A percentile compares a stretch with the other conserved stretches of the same genome.
phyloP scores from a whole-genome alignment of 805 yeast species.

The Suhomyces emberorum region DNA sequence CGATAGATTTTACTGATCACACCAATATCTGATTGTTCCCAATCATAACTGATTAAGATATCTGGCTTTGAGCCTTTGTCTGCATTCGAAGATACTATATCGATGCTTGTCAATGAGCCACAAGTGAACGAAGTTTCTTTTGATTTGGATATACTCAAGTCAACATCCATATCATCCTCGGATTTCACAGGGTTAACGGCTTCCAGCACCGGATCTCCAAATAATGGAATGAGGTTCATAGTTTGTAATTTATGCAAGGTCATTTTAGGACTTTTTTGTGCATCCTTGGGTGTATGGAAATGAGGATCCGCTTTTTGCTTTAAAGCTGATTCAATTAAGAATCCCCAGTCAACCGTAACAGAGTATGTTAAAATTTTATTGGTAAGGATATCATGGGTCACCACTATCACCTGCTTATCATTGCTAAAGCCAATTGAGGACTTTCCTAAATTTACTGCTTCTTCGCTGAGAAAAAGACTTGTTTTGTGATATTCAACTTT shows the following conservation, averaged over 20 bases:
- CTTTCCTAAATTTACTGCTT: slow-evolving; percentile 16
- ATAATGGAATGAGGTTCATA: slow-evolving; percentile 21
- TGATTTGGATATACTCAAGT: background rate
- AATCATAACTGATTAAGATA: slow-evolving; percentile 41
- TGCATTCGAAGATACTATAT: slow-evolving; percentile 45
- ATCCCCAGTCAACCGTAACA: slow-evolving; percentile 56
- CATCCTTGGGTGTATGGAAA: slow-evolving; percentile 47
- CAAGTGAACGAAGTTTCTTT: background rate
- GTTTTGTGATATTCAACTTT: slow-evolving; percentile 53
- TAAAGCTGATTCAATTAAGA: slow-evolving; percentile 44
- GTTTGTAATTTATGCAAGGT: slow-evolving; percentile 30
- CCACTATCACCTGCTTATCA: slow-evolving; percentile 45
- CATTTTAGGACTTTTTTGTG: slow-evolving; percentile 41
- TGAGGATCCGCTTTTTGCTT: slow-evolving; percentile 46
- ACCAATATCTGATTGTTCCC: slow-evolving; percentile 11
- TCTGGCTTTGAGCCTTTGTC: slow-evolving; percentile 43
- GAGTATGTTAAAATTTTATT: slow-evolving; percentile 39
- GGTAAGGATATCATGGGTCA: slow-evolving; percentile 36
- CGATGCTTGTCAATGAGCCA: slow-evolving; percentile 23
- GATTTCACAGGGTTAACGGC: slow-evolving; percentile 1
- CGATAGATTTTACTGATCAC: slow-evolving; percentile 22
- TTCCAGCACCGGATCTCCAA: slow-evolving; percentile 7
- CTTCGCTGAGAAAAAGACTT: slow-evolving; percentile 26
- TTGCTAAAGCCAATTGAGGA: slow-evolving; percentile 53
- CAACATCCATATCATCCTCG: slow-evolving; percentile 16